Base-by-base conservation (phyloP, 345 rosid species). In the Turnera subulata region DNA sequence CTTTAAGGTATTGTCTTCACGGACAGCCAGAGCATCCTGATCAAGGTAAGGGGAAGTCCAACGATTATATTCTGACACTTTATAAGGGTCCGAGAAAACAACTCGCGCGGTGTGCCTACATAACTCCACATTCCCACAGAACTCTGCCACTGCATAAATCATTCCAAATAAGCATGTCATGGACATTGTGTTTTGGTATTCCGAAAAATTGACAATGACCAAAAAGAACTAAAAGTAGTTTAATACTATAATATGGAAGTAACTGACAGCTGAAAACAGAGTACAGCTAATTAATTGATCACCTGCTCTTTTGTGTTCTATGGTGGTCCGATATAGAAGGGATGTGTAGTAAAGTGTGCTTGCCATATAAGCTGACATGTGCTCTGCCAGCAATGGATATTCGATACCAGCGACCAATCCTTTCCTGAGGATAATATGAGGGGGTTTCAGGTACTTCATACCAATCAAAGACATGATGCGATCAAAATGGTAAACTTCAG, bases 101-200 rank as follows among this genome's bases (percentile, higher is more conserved):
- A 93, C 96, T 71, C 87, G 95, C 79, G 84, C 99, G 4, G 97
- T 93, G 51, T 84, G 88, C 71, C 99, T 78, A 70, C 95, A 87
- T 26, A 87, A 61, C 84, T 93, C 99, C 80, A 87, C 89, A 53
- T 89, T 93, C 62, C 96, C 96, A 50, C 97, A 93, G 62, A 82
- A 89, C 32, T 92, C 85, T 11, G 97, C 89, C 40, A 92, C 97
- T 92, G 82, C 83, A 80, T n/a, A 67, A 50, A 65, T 56, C 62
- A 66, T 47, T 37, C 11, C 49, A 43, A 53, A n/a, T 20, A 26
- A 60, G 24, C 42, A 61, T 24, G 35, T 66, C 51, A 62, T 8
- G 4, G 35, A 67, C 46, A 39, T 25, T 20, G n/a, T n/a, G n/a
- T n/a, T n/a, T n/a, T n/a, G n/a, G n/a, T n/a, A n/a, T n/a, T n/a